Percentiles rank a stretch among this genome's conserved stretches.
Evolutionary conservation across 306 rosid genomes (phyloP).

Genomic region (Acacia confusa): DNA sequence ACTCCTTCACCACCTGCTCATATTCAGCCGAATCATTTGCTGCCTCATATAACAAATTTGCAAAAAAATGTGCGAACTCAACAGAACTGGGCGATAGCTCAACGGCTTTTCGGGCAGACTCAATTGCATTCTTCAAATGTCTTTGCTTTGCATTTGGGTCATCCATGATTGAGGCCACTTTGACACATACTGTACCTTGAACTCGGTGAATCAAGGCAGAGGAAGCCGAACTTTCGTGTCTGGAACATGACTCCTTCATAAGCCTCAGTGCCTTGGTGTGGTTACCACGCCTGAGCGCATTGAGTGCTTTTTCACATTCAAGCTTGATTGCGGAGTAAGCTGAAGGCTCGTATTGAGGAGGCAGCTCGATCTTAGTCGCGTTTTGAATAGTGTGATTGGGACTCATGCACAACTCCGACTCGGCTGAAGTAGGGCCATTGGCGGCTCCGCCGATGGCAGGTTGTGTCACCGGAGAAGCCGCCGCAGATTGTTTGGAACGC

Average conservation of each 20-base stretch:
- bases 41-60: constrained; percentile 73
- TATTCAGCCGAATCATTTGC: constrained; percentile 79
- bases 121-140: constrained; percentile 75
- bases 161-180: constrained; percentile 66
- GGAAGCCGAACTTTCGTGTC: constrained; percentile 54
- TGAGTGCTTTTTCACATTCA: constrained; percentile 87
- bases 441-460: constrained; percentile 54
- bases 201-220: constrained; percentile 73
- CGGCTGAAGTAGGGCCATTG: constrained; percentile 35
- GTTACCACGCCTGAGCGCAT: constrained; percentile 81
- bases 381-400: constrained; percentile 28
- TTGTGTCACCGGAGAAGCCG: constrained; percentile 54
- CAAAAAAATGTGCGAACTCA: constrained; percentile 77
- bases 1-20: constrained; percentile 82
- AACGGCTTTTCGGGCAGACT: constrained; percentile 72
- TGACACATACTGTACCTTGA: constrained; percentile 77
- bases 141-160: constrained; percentile 69
- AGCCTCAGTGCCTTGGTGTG: constrained; percentile 82
- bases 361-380: constrained; percentile 57
- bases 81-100: constrained; percentile 79
- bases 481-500: constrained; percentile 62
- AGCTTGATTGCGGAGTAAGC: constrained; percentile 58
- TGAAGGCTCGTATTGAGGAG: constrained; percentile 49
- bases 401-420: constrained; percentile 27
- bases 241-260: constrained; percentile 69